Conservation (phyloP, 2,329 filamentous ascomycete genomes). For the Cyanodermella asteris region DNA sequence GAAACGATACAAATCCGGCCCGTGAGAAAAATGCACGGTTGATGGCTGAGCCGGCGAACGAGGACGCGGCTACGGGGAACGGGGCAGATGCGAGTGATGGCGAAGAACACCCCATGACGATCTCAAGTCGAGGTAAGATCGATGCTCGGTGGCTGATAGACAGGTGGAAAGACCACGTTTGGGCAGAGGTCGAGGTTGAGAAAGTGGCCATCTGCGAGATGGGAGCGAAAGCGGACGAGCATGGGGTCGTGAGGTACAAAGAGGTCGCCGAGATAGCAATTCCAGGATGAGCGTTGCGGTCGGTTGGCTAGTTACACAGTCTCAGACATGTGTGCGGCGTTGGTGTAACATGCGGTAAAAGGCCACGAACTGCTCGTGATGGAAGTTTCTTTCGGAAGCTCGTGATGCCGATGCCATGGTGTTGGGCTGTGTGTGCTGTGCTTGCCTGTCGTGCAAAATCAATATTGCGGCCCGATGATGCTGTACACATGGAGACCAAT, state of each 20-base stretch:
- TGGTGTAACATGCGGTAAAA: too few relatives aligned
- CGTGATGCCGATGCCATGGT: too few relatives aligned
- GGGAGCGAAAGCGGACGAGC: constrained; percentile 50
- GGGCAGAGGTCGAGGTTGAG: constrained; percentile 50
- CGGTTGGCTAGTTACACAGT: too few relatives aligned
- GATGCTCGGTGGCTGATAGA: constrained; percentile 20
- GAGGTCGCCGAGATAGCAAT: not conserved
- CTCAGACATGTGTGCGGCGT: too few relatives aligned
- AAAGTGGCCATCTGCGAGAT: constrained; percentile 63
- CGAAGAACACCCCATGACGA: constrained; percentile 4
- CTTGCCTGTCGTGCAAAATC: too few relatives aligned
- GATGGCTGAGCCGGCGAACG: constrained; percentile 7
- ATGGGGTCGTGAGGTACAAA: constrained; percentile 12
- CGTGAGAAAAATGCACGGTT: constrained; percentile 9
- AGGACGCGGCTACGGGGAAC: constrained; percentile 11
- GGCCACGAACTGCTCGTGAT: too few relatives aligned
- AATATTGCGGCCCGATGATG: too few relatives aligned
- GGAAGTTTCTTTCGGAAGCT: too few relatives aligned
- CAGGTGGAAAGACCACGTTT: constrained; percentile 41
- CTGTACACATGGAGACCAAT: too few relatives aligned
- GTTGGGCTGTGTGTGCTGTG: too few relatives aligned
- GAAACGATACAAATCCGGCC: constrained; percentile 7
- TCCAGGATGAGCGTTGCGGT: not conserved
- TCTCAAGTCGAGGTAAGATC: constrained; percentile 5
- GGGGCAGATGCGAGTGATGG: constrained; percentile 1